phyloP scores from a whole-genome alignment of 805 yeast species.

The Schizosaccharomyces japonicus region DNA sequence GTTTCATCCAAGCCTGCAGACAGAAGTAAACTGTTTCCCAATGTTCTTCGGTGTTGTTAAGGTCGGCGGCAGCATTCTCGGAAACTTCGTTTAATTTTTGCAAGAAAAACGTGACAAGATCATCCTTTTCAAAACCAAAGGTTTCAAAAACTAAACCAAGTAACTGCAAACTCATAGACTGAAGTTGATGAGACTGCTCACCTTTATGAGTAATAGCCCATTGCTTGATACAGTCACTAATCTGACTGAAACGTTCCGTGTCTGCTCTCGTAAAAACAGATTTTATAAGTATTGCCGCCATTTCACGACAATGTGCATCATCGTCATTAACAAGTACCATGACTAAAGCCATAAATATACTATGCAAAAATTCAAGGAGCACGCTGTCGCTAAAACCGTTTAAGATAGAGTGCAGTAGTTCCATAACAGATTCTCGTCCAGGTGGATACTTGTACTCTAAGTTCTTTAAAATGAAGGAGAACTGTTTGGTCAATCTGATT shows the following conservation, averaged over 20 bases:
- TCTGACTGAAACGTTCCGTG: slow-evolving; percentile 12
- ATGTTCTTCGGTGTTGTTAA: neutral
- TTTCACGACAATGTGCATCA: slow-evolving; percentile 55
- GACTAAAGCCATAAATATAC: slow-evolving; percentile 65
- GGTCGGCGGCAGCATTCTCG: neutral
- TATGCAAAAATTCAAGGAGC: slow-evolving; percentile 30
- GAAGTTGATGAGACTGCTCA: neutral
- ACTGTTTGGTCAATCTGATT: slow-evolving; percentile 60
- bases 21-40: slow-evolving; percentile 67
- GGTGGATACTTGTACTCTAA: slow-evolving; percentile 60
- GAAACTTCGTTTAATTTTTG: neutral
- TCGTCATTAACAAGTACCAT: slow-evolving; percentile 60
- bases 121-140: neutral
- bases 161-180: neutral
- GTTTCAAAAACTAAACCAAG: slow-evolving; percentile 1
- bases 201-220: slow-evolving; percentile 6
- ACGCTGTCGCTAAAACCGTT: slow-evolving; percentile 36
- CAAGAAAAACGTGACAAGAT: neutral
- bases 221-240: slow-evolving; percentile 7
- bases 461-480: slow-evolving; percentile 57
- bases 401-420: slow-evolving; percentile 47
- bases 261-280: slow-evolving; percentile 30
- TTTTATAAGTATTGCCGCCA: slow-evolving; percentile 42
- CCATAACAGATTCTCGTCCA: slow-evolving; percentile 82
- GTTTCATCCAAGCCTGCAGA: slow-evolving; percentile 21